Evolutionary conservation across 306 rosid species (phyloP).

Genomic region (Delonix regia): DNA sequence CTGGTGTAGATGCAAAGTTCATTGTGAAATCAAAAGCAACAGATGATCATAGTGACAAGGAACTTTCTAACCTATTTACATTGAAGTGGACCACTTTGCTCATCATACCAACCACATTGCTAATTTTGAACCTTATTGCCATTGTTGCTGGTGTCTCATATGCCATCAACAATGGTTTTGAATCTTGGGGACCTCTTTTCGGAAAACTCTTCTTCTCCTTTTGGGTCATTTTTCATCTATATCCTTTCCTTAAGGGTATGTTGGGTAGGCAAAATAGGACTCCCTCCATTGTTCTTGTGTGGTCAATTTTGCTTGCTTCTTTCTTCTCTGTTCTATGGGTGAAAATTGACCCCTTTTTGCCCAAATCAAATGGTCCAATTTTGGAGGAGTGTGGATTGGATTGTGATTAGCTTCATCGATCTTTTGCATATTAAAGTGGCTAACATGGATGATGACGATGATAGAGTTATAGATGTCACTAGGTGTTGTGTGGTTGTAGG

Average conservation of each 20-base stretch:
- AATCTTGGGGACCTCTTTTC: conserved; percentile 66
- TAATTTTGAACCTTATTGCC: conserved; percentile 62
- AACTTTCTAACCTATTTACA: conserved; percentile 38
- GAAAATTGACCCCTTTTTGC: conserved; percentile 64
- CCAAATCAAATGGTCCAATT: conserved; percentile 53
- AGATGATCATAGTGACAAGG: conserved; percentile 16
- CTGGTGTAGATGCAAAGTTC: conserved; percentile 64
- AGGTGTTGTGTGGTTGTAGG: not conserved
- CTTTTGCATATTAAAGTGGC: not conserved
- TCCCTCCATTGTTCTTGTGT: conserved; percentile 75
- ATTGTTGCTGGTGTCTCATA: conserved; percentile 65
- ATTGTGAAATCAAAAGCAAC: conserved; percentile 51
- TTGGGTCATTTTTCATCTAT: conserved; percentile 74
- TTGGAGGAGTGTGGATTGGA: conserved; percentile 81
- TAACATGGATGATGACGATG: not conserved
- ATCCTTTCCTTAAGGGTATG: conserved; percentile 72
- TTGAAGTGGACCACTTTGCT: conserved; percentile 67
- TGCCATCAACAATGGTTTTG: conserved; percentile 65
- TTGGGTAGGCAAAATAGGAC: conserved; percentile 63
- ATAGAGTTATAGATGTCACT: not conserved
- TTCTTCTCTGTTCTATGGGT: conserved; percentile 75
- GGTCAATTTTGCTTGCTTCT: conserved; percentile 75
- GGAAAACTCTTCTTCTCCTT: conserved; percentile 69
- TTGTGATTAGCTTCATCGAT: conserved; percentile 57
- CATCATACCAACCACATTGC: conserved; percentile 74